Percentiles rank a stretch among this genome's conserved stretches.
Conservation (phyloP, 2,329 filamentous ascomycete genomes). For the Venturia nashicola region DNA sequence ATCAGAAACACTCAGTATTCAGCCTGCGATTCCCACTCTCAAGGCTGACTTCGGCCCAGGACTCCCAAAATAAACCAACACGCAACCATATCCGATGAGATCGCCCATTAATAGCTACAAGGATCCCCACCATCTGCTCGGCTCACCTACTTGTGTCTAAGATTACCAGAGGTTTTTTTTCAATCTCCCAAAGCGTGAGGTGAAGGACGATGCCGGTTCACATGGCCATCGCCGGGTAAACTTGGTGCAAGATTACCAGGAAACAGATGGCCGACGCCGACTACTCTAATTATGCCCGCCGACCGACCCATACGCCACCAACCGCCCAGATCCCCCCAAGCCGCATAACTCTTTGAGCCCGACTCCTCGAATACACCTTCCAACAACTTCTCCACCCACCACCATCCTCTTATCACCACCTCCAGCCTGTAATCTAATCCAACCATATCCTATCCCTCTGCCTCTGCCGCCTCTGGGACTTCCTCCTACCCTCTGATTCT, state of each 20-base stretch:
- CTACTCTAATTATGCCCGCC: too few relatives aligned
- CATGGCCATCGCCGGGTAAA: background rate
- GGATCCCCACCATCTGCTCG: background rate
- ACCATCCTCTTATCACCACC: background rate
- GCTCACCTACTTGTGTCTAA: too few relatives aligned
- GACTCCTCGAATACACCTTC: background rate
- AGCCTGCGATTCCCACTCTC: background rate
- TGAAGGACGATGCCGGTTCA: background rate
- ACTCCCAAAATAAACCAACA: background rate
- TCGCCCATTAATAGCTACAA: background rate
- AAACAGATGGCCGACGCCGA: background rate
- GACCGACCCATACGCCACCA: background rate
- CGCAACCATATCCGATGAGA: background rate
- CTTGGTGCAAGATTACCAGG: background rate
- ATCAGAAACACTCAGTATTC: background rate
- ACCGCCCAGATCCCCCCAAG: background rate
- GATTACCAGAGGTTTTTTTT: too few relatives aligned
- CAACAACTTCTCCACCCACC: background rate
- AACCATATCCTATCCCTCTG: background rate
- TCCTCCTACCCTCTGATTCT: background rate
- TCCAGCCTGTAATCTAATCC: background rate
- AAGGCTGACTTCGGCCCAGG: background rate
- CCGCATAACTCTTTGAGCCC: background rate
- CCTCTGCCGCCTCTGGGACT: too few relatives aligned
- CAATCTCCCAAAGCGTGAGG: too few relatives aligned